Evolutionary conservation across 176 grass and related monocot genomes (phyloP).

Genomic region (Phyllostachys edulis): DNA sequence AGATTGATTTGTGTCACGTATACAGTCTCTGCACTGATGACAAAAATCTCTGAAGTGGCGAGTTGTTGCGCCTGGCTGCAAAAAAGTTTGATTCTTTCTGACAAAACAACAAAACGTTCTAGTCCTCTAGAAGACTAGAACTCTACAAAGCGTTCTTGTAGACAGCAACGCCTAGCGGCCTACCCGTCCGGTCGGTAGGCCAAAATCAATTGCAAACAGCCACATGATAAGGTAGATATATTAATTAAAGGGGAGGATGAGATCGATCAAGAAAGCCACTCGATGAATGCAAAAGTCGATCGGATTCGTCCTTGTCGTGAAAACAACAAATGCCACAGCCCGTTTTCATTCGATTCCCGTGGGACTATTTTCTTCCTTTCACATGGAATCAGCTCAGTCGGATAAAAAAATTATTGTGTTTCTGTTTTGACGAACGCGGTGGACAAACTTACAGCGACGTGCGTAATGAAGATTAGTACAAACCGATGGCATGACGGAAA

Average conservation of each 20-base stretch:
- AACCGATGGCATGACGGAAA: not conserved
- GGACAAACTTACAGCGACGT: not conserved
- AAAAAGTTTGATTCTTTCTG: not conserved
- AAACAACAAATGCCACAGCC: not conserved
- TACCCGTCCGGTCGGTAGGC: not conserved
- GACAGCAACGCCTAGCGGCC: conserved; percentile 7
- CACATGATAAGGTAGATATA: not conserved
- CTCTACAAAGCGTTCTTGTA: not conserved
- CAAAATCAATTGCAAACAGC: not conserved
- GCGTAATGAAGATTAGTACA: not conserved
- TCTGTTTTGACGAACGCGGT: not conserved
- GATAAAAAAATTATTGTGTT: not conserved
- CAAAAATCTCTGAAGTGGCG: not conserved
- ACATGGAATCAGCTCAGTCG: not conserved
- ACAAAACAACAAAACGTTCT: not conserved
- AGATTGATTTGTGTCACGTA: not conserved
- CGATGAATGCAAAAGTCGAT: not conserved
- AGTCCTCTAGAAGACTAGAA: not conserved
- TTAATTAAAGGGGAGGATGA: not conserved
- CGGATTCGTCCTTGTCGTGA: not conserved
- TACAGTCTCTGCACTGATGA: not conserved
- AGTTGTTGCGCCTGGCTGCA: not conserved
- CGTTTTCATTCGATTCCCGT: not conserved
- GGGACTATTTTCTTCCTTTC: not conserved
- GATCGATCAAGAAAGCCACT: not conserved